Evolutionary conservation across 2,329 filamentous ascomycete genomes (phyloP).

Genomic region (Fusarium papillatum): DNA sequence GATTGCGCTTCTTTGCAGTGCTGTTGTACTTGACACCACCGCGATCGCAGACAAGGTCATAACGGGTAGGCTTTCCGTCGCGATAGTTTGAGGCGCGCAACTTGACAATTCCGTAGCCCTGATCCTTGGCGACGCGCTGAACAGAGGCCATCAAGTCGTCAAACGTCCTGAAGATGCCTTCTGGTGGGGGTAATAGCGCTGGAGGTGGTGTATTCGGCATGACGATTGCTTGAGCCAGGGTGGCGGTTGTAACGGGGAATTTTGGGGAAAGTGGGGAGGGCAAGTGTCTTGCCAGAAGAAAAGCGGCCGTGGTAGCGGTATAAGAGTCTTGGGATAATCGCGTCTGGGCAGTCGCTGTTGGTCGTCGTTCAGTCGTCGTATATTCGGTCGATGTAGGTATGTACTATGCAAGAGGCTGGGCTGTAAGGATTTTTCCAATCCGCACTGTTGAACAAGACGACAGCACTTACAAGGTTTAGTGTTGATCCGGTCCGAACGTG

Average conservation of each 20-base stretch:
- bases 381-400: conserved; percentile 18
- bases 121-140: conserved; percentile 72
- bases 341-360: conserved; percentile 38
- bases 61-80: conserved; percentile 72
- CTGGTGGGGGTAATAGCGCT: conserved; percentile 67
- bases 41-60: conserved; percentile 74
- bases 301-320: conserved; percentile 17
- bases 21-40: conserved; percentile 76
- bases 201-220: conserved; percentile 64
- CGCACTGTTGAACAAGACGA: conserved; percentile 54
- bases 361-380: conserved; percentile 27
- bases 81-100: conserved; percentile 74
- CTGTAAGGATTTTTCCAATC: conserved; percentile 58
- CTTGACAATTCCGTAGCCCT: conserved; percentile 74
- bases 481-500: conserved; percentile 53
- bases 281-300: conserved; percentile 23
- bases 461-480: conserved; percentile 53
- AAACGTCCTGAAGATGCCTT: conserved; percentile 71
- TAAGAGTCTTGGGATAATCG: conserved; percentile 31
- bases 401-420: conserved; percentile 50
- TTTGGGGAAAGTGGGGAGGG: conserved; percentile 44
- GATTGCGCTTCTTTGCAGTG: conserved; percentile 75
- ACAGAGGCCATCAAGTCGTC: conserved; percentile 71
- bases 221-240: conserved; percentile 50
- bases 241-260: conserved; percentile 47